phyloP scores from a whole-genome alignment of 106 monocot species.

The Xerophyta viscosa region DNA sequence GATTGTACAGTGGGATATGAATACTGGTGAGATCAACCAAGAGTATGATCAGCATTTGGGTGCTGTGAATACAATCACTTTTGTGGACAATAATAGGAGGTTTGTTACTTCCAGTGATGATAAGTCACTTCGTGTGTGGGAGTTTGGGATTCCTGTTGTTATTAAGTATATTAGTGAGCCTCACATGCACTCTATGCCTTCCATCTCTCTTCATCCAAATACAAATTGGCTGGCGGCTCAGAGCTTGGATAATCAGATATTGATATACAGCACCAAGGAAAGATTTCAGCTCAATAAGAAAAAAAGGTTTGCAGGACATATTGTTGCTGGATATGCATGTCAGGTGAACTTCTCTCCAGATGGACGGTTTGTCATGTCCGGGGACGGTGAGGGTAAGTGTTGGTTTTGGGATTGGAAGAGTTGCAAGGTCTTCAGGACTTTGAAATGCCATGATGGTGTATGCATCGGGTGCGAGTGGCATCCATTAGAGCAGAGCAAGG shows the following conservation, averaged over 20 bases:
- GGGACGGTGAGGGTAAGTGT: slow-evolving; percentile 93
- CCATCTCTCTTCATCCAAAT: slow-evolving; percentile 90
- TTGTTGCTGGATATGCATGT: slow-evolving; percentile 90
- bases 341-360: slow-evolving; percentile 98
- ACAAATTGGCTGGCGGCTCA: slow-evolving; percentile 93
- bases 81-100: slow-evolving; percentile 93
- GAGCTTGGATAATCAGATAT: slow-evolving; percentile 96
- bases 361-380: slow-evolving; percentile 92
- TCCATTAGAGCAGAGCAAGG: slow-evolving; percentile 93
- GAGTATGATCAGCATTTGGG: slow-evolving; percentile 98
- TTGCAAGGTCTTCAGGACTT: slow-evolving; percentile 82
- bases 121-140: slow-evolving; percentile 95
- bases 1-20: slow-evolving; percentile 99
- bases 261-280: slow-evolving; percentile 96
- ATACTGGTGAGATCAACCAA: slow-evolving; percentile 78
- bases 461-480: slow-evolving; percentile 98
- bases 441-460: slow-evolving; percentile 84
- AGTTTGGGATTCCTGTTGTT: slow-evolving; percentile 96
- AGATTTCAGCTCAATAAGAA: slow-evolving; percentile 99
- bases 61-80: slow-evolving; percentile 95
- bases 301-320: slow-evolving; percentile 96
- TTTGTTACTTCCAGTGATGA: slow-evolving; percentile 99
- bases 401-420: slow-evolving; percentile 99
- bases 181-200: slow-evolving; percentile 99
- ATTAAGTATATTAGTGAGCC: slow-evolving; percentile 99